Percentiles rank a stretch among this genome's conserved stretches.
Conservation (phyloP, 2,329 filamentous ascomycete genomes). For the Alternaria sp. region DNA sequence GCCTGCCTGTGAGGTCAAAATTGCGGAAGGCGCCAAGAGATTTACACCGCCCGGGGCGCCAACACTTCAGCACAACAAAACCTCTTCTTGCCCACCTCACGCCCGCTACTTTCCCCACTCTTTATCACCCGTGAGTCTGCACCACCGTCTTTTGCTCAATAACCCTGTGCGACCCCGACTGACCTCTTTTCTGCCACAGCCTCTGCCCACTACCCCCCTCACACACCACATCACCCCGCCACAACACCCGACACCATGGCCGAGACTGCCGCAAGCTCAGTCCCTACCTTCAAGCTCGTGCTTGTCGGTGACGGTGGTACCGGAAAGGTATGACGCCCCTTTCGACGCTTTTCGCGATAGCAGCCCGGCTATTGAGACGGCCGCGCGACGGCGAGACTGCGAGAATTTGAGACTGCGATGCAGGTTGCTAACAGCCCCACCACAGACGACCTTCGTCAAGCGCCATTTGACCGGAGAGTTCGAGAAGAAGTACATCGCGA, state of each 20-base stretch:
- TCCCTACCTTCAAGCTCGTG: conserved; percentile 98
- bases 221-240: conserved; percentile 37
- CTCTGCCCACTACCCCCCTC: conserved; percentile 31
- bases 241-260: conserved; percentile 61
- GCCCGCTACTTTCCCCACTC: conserved; percentile 36
- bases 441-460: conserved; percentile 99
- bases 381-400: not conserved
- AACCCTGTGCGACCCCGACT: conserved; percentile 23
- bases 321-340: conserved; percentile 79
- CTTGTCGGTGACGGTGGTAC: conserved; percentile 99
- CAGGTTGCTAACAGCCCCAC: conserved; percentile 36
- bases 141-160: conserved; percentile 19
- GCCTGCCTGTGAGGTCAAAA: conserved; percentile 25
- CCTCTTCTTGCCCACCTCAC: conserved; percentile 40
- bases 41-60: conserved; percentile 36
- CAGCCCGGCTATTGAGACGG: not conserved
- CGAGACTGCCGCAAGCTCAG: conserved; percentile 52
- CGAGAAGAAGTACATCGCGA: conserved; percentile 99
- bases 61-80: conserved; percentile 44
- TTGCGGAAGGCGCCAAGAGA: conserved; percentile 24
- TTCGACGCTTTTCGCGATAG: not conserved
- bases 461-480: conserved; percentile 99
- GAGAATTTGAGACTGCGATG: not conserved
- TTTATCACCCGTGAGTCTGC: conserved; percentile 33
- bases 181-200: conserved; percentile 19